Percentiles rank a stretch among this genome's conserved stretches.
Conservation (phyloP, 2,329 filamentous ascomycete genomes). For the Thelonectria discophora region DNA sequence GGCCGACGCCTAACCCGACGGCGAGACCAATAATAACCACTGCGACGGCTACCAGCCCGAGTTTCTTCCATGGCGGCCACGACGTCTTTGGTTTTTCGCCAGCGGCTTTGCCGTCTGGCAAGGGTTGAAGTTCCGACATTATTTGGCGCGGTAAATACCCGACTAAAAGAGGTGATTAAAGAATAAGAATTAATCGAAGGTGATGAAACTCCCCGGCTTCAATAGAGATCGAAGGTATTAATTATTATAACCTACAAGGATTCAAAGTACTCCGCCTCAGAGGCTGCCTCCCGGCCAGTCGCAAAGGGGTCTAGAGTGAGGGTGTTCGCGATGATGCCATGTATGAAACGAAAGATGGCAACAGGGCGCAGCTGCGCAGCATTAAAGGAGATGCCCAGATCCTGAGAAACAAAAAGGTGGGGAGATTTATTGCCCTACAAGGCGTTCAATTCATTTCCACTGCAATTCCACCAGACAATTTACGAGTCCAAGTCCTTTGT, state of each 20-base stretch:
- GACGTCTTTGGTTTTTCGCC: conserved; percentile 19
- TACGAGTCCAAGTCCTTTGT: too few relatives aligned
- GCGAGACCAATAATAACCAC: conserved; percentile 54
- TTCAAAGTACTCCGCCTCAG: conserved; percentile 1
- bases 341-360: background rate
- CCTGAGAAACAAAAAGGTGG: background rate
- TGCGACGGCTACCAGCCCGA: conserved; percentile 38
- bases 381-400: too few relatives aligned
- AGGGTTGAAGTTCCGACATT: conserved; percentile 14
- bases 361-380: background rate
- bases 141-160: too few relatives aligned
- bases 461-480: too few relatives aligned
- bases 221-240: background rate
- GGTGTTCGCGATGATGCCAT: background rate
- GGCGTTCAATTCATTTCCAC: too few relatives aligned
- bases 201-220: background rate
- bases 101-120: conserved; percentile 20
- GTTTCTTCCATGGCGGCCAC: conserved; percentile 46
- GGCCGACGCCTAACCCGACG: conserved; percentile 65
- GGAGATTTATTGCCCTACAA: background rate
- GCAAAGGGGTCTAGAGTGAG: background rate
- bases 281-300: background rate
- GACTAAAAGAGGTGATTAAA: too few relatives aligned
- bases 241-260: background rate
- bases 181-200: too few relatives aligned